Evolutionary conservation across 2,329 filamentous ascomycete genomes (phyloP).

Genomic region (Laburnicola sp.): DNA sequence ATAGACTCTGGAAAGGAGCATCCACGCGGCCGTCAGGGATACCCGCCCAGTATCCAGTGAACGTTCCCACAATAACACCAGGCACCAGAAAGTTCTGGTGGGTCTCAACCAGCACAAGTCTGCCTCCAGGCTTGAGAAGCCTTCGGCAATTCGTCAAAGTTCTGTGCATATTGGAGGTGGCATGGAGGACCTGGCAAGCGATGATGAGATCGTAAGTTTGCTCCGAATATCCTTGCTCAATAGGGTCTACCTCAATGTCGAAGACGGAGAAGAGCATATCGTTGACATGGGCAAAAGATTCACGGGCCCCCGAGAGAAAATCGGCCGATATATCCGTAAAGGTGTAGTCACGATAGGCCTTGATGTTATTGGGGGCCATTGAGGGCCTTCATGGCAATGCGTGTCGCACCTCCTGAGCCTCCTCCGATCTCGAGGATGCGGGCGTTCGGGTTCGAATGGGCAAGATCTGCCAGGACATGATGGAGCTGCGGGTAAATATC

Average conservation of each 20-base stretch:
- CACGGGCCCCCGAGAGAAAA: slow-evolving; percentile 3
- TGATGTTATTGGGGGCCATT: neutral
- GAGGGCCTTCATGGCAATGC: neutral
- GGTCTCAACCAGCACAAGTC: slow-evolving; percentile 51
- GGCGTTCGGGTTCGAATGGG: neutral
- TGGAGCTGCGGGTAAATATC: neutral
- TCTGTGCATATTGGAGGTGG: slow-evolving; percentile 10
- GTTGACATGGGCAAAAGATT: neutral
- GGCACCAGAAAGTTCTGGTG: slow-evolving; percentile 2
- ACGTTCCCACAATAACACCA: slow-evolving; percentile 11
- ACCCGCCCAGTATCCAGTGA: slow-evolving; percentile 22
- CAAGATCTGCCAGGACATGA: neutral
- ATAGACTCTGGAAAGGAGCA: slow-evolving; percentile 22
- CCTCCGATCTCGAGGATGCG: neutral
- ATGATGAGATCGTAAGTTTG: neutral
- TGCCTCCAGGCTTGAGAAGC: slow-evolving; percentile 48
- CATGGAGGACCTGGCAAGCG: slow-evolving; percentile 19
- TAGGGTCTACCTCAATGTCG: slow-evolving; percentile 8
- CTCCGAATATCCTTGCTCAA: slow-evolving; percentile 4
- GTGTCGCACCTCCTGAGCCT: neutral
- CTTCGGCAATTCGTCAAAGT: slow-evolving; percentile 28
- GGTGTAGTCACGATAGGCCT: slow-evolving; percentile 9
- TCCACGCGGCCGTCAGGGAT: slow-evolving; percentile 10
- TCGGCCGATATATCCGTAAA: slow-evolving; percentile 14
- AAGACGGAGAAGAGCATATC: slow-evolving; percentile 1